A percentile compares a stretch with the other conserved stretches of the same genome.
Conservation (phyloP, 192 early-diverging fungal genomes). For the Cladochytrium replicatum region DNA sequence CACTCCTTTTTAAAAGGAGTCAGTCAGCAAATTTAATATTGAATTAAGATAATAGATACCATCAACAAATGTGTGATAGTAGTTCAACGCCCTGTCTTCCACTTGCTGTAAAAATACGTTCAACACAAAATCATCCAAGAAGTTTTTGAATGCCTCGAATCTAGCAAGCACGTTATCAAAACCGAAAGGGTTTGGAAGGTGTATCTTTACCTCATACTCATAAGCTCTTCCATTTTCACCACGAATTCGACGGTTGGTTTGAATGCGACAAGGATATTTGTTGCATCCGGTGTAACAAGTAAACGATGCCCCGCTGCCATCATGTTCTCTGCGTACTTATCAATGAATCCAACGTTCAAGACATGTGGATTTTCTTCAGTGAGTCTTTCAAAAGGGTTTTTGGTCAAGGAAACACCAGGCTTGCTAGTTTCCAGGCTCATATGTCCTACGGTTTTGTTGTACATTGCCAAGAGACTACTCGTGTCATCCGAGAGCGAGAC, state of each 20-base stretch:
- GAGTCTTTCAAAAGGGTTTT: too few species aligned
- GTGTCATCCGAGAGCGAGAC: too few species aligned
- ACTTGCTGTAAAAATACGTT: slow-evolving; percentile 76
- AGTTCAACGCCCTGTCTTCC: slow-evolving; percentile 70
- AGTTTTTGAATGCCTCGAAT: slow-evolving; percentile 45
- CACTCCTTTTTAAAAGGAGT: slow-evolving; percentile 24
- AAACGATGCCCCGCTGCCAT: slow-evolving; percentile 52
- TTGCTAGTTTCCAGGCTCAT: too few species aligned
- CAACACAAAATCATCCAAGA: slow-evolving; percentile 68
- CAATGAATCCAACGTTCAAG: slow-evolving; percentile 33
- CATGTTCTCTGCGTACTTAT: slow-evolving; percentile 53
- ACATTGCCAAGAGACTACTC: too few species aligned
- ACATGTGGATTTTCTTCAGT: too few species aligned
- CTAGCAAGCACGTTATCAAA: slow-evolving; percentile 5
- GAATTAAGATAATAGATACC: slow-evolving; percentile 23
- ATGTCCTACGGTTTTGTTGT: too few species aligned
- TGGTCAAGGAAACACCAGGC: too few species aligned
- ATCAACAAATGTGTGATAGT: slow-evolving; percentile 54
- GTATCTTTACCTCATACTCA: slow-evolving; percentile 39
- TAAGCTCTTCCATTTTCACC: slow-evolving; percentile 37
- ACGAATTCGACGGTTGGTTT: slow-evolving; percentile 59
- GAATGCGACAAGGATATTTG: slow-evolving; percentile 59
- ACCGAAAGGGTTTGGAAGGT: background rate
- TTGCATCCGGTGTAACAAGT: slow-evolving; percentile 53
- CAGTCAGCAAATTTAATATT: slow-evolving; percentile 8